Percentiles rank a stretch among this genome's conserved stretches.
Conservation (phyloP, 2,329 filamentous ascomycete genomes). For the Penicillium sp. region DNA sequence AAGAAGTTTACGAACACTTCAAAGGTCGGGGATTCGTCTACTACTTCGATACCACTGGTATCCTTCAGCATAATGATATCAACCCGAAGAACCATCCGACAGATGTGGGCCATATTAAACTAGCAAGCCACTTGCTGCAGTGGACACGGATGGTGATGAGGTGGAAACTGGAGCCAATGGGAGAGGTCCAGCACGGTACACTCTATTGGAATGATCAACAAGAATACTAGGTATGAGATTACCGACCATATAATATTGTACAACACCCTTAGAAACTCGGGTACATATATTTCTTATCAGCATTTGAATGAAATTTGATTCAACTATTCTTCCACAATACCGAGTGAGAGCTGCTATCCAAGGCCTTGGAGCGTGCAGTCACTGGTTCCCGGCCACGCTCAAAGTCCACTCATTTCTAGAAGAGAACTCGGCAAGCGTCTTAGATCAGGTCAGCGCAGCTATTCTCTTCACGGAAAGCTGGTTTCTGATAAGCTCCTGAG, state of each 20-base stretch:
- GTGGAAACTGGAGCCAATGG: slow-evolving; percentile 57
- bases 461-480: neutral
- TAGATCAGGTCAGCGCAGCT: neutral
- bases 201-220: slow-evolving; percentile 55
- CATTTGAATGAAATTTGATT: no score
- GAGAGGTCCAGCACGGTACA: slow-evolving; percentile 54
- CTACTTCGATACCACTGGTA: slow-evolving; percentile 62
- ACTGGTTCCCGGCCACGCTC: neutral
- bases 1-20: slow-evolving; percentile 54
- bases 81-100: slow-evolving; percentile 60
- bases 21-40: slow-evolving; percentile 54
- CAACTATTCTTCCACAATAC: no score
- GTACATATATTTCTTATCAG: neutral
- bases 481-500: neutral
- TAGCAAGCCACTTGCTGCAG: slow-evolving; percentile 60
- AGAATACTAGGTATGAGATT: slow-evolving; percentile 38
- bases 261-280: neutral
- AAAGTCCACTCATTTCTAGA: neutral
- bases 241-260: neutral
- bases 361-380: neutral
- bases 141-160: slow-evolving; percentile 57
- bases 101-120: slow-evolving; percentile 61
- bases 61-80: slow-evolving; percentile 63
- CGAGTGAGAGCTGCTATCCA: neutral
- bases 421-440: neutral